Conservation (phyloP, 495 filamentous ascomycete species). For the Aspergillus saccharolyticus region DNA sequence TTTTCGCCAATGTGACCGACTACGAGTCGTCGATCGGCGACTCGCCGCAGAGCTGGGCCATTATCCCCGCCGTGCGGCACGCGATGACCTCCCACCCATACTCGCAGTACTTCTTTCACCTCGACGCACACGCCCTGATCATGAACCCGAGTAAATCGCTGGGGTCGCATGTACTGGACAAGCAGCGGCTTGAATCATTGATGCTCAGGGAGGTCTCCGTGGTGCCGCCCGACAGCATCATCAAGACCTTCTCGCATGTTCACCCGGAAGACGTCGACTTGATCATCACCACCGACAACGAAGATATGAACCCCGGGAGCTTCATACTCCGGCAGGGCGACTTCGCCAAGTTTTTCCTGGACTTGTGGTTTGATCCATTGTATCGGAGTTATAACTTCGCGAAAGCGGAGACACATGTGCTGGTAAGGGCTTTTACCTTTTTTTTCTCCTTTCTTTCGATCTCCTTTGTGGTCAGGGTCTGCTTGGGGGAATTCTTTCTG, state of each 20-base stretch:
- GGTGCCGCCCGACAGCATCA: conserved; percentile 92
- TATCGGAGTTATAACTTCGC: conserved; percentile 93
- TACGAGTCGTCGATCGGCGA: conserved; percentile 60
- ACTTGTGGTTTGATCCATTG: conserved; percentile 94
- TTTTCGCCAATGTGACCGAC: conserved; percentile 69
- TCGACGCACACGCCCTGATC: conserved; percentile 77
- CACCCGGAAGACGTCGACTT: conserved; percentile 73
- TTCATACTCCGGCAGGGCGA: conserved; percentile 79
- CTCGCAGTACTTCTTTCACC: conserved; percentile 75
- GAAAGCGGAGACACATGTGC: conserved; percentile 85
- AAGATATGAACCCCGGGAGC: conserved; percentile 70
- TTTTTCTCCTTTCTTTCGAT: neutral
- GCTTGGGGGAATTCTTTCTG: neutral
- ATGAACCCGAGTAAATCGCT: conserved; percentile 77
- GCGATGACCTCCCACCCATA: conserved; percentile 76
- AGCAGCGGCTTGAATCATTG: conserved; percentile 60
- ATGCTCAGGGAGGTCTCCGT: conserved; percentile 84
- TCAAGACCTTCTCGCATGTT: conserved; percentile 86
- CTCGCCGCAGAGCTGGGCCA: conserved; percentile 67
- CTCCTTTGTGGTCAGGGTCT: too few relatives aligned
- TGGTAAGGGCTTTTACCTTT: conserved; percentile 52
- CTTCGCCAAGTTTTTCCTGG: conserved; percentile 88
- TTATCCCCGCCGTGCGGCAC: conserved; percentile 82
- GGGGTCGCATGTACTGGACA: conserved; percentile 63
- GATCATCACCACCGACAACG: conserved; percentile 77